phyloP scores from a whole-genome alignment of 1,139 yeast genomes.

The Chernovozyma sophiae-reginae region DNA sequence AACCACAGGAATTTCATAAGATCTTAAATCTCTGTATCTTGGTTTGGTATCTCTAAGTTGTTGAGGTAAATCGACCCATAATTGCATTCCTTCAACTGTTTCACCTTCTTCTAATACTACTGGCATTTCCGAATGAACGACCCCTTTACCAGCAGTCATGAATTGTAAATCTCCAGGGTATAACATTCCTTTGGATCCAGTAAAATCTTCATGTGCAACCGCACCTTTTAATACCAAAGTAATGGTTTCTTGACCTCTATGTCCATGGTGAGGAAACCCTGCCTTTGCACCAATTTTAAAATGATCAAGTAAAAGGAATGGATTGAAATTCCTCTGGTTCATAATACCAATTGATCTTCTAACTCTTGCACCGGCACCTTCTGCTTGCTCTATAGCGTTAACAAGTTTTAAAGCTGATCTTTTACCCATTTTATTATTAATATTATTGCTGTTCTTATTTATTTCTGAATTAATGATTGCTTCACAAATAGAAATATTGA shows the following conservation, averaged over 20 bases:
- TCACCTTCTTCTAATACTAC: constrained; percentile 54
- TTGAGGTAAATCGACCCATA: constrained; percentile 89
- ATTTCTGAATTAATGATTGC: not conserved
- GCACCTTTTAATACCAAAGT: constrained; percentile 72
- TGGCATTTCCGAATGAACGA: constrained; percentile 86
- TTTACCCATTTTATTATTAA: constrained; percentile 8
- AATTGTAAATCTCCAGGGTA: constrained; percentile 87
- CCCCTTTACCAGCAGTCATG: constrained; percentile 92
- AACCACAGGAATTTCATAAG: constrained; percentile 65
- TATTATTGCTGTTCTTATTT: not conserved
- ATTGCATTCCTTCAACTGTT: constrained; percentile 69
- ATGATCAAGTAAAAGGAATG: constrained; percentile 83
- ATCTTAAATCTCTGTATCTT: constrained; percentile 73
- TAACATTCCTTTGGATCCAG: constrained; percentile 75
- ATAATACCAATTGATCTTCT: constrained; percentile 76
- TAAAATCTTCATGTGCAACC: constrained; percentile 88
- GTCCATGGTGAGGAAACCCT: constrained; percentile 95
- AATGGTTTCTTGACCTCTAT: constrained; percentile 86
- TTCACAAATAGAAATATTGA: not conserved
- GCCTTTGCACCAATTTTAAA: constrained; percentile 49
- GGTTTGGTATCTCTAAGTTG: constrained; percentile 67
- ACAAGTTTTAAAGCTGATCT: constrained; percentile 60
- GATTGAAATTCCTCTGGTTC: constrained; percentile 68
- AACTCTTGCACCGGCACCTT: constrained; percentile 86
- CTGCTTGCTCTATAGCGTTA: constrained; percentile 70